Evolutionary conservation across 2,329 filamentous ascomycete species (phyloP).

Genomic region (Grosmannia huntii): DNA sequence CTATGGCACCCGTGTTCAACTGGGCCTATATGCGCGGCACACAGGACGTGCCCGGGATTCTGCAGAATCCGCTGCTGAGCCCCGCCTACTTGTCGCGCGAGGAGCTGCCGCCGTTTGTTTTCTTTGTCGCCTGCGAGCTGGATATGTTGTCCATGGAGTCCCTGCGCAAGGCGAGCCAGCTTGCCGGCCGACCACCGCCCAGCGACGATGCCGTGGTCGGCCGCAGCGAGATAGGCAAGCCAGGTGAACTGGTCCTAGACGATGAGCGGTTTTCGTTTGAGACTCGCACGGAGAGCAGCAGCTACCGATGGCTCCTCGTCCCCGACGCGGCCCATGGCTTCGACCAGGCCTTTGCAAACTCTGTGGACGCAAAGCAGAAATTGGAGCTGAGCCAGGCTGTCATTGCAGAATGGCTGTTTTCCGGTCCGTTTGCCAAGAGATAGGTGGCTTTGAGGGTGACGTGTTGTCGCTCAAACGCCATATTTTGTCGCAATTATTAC

Average conservation of each 20-base stretch:
- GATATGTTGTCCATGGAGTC: constrained; percentile 32
- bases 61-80: constrained; percentile 27
- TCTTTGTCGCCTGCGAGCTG: constrained; percentile 29
- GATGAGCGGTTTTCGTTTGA: constrained; percentile 26
- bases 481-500: too few species aligned
- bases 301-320: constrained; percentile 27
- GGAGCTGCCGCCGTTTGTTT: constrained; percentile 27
- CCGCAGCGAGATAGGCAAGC: constrained; percentile 13
- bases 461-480: too few species aligned
- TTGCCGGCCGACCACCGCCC: constrained; percentile 20
- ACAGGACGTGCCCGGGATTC: constrained; percentile 15
- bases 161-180: constrained; percentile 23
- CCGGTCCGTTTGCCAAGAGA: constrained; percentile 4
- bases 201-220: constrained; percentile 18
- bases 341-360: constrained; percentile 19
- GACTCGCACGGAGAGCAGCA: constrained; percentile 13
- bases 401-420: constrained; percentile 16
- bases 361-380: constrained; percentile 17
- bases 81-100: constrained; percentile 21
- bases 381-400: constrained; percentile 13
- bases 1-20: constrained; percentile 20
- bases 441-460: not conserved
- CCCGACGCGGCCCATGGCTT: constrained; percentile 29
- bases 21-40: constrained; percentile 28
- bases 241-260: constrained; percentile 11